Percentiles rank a stretch among this genome's conserved stretches.
These are phyloP conservation scores for Mortierella sp. DNA, from an alignment of 371 early-diverging fungal species.

Conservation along the genomic window DNA sequence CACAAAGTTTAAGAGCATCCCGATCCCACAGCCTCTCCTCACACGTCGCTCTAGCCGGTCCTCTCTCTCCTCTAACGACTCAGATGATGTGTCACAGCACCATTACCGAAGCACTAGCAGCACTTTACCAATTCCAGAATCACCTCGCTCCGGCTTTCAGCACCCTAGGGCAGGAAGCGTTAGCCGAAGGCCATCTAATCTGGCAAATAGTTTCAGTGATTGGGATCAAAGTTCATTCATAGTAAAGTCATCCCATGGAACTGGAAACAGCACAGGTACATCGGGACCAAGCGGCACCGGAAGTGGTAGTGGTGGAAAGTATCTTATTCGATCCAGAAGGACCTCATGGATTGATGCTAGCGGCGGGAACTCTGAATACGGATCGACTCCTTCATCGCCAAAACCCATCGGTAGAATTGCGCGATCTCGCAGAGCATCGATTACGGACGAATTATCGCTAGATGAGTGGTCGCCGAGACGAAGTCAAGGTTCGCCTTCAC, in stretches of 20 bases:
- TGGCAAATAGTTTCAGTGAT: conserved; percentile 54
- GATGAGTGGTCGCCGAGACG: conserved; percentile 53
- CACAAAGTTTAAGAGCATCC: conserved; percentile 57
- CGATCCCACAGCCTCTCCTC: conserved; percentile 58
- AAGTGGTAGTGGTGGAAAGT: conserved; percentile 48
- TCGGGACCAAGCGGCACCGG: conserved; percentile 8
- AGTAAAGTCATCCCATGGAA: conserved; percentile 19
- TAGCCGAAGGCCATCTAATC: conserved; percentile 44
- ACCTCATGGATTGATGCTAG: conserved; percentile 56
- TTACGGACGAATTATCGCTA: conserved; percentile 46
- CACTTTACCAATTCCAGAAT: conserved; percentile 43
- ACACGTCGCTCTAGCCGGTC: conserved; percentile 57
- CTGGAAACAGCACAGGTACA: conserved; percentile 15
- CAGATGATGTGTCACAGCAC: conserved; percentile 45
- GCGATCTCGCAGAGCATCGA: conserved; percentile 46
- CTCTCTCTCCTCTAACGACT: conserved; percentile 57
- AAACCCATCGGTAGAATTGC: conserved; percentile 44
- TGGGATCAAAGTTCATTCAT: conserved; percentile 48
- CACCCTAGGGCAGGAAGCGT: conserved; percentile 32
- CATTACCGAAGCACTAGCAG: conserved; percentile 41
- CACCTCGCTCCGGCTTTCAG: conserved; percentile 31
- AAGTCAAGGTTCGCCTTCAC: conserved; percentile 43
- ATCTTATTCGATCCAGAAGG: conserved; percentile 50
- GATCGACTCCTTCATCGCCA: conserved; percentile 52
- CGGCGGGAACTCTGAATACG: conserved; percentile 44